Evolutionary conservation across 768 basidiomycete species (phyloP), one percentile per base, ranked within the genome.

Genomic region (Russula sp.): DNA sequence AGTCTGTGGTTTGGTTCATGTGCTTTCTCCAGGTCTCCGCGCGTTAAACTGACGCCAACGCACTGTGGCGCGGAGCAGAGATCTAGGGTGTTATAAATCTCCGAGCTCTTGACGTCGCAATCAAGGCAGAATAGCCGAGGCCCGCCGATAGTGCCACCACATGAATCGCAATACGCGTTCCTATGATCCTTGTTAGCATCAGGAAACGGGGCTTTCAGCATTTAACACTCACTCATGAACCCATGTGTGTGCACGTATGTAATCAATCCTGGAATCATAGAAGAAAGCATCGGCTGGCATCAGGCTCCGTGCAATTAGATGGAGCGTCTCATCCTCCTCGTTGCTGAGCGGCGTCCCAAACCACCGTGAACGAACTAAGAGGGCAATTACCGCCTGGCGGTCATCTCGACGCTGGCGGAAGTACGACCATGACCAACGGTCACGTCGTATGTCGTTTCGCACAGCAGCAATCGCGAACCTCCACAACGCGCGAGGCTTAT

Each of bases 1-100:
- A 76, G 62, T 54, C 70, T 71, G 63, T 77, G 76, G 14, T 57
- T 63, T n/a, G 75, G 70, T 16, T 70, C 67, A 59, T 77, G 76
- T 2, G 69, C 59, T 5, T 55, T 66, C 16, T 67, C 46, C 44
- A 72, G 60, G 65, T 69, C 66, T 18, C 56, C 26, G 30, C 71
- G 40, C 10, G 59, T 64, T 32, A 73, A 40, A 13, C 63, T 58
- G 6, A 62, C 51, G 6, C 38, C 34, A 18, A 72, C 38, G 58
- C 76, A 77, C 22, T 20, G 40, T 1, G 69, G 69, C 5, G 65
- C 32, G 26, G 71, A 69, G 65, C 74, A 76, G 36, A 76, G 69
- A 64, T 77, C 73, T 16, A 76, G 54, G 8, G 71, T 72, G n/a
- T 46, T n/a, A 36, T 69, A 67, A 11, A 63, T 30, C 7, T 26